Base-by-base conservation (phyloP, 306 rosid genomes). In the Gynostemma pentaphyllum region DNA sequence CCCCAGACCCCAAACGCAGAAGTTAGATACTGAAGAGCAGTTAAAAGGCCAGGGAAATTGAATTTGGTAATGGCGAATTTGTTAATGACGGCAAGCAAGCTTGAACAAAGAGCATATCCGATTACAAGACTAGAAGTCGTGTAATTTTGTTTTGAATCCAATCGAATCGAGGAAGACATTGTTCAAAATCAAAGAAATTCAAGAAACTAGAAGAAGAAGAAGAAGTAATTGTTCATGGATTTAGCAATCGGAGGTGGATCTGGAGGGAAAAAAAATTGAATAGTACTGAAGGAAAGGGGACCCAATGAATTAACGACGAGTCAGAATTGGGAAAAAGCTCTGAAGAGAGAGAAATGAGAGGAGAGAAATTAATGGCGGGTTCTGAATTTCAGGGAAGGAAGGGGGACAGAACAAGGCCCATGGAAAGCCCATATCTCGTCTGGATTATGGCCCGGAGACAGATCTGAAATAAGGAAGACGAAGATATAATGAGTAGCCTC, bases 31-130 rank as follows among this genome's bases (percentile, higher is more conserved):
- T 92, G 98, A 65, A 92, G 65, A 5, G 95, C 94, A 14, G 96
- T 88, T 46, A 92, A 67, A 63, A 92, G 90, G 29, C 96, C 96
- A 1, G 98, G 98, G 72, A 77, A 92, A 82, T 86, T 92, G 81
- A 92, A 92, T 73, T 79, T 66, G 55, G 96, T 92, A 16, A 92
- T 88, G 62, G 98, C 98, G 70, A 79, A 84, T 78, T 92, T 92
- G 87, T 92, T 92, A 40, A 92, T 92, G 57, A 92, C 95, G 4
- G 98, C 98, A 0, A 92, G 84, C 68, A 92, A 75, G 72, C 98
- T 92, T 2, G 98, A 92, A 61, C 95, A 92, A 5, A 92, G 83
- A 1, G 99, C 99, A 60, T 92, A 92, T 0, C 96, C 96, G 0
- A 88, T 7, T 45, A 92, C 95, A 7, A 88, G 82, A 11, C 88